These are phyloP conservation scores for Bombardia bombarda DNA, from an alignment of 495 filamentous ascomycete species.

Conservation along the genomic window DNA sequence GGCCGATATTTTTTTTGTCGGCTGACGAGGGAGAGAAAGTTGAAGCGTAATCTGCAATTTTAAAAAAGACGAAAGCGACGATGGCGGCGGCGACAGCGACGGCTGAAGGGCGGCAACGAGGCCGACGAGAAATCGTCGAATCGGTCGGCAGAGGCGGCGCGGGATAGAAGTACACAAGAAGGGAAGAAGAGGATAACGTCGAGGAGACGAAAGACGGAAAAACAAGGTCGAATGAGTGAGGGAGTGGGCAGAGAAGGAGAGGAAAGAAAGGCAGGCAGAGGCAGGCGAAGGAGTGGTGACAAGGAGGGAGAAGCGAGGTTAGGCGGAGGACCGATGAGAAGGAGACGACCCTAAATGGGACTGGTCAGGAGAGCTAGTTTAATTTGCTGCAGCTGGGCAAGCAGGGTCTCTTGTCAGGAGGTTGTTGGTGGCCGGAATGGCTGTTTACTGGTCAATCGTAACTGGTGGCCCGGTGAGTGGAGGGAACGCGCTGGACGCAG, in stretches of 20 bases:
- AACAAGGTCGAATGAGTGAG: constrained; percentile 19
- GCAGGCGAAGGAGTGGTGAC: constrained; percentile 8
- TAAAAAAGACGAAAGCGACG: constrained; percentile 5
- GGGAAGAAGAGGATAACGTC: constrained; percentile 7
- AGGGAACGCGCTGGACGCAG: background rate
- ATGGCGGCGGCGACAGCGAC: constrained; percentile 6
- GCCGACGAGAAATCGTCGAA: background rate
- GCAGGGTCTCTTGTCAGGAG: constrained; percentile 9
- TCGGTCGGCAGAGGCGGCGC: too few relatives aligned
- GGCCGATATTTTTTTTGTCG: background rate
- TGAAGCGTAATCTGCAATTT: constrained; percentile 2
- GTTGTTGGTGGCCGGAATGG: too few relatives aligned
- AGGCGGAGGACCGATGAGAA: constrained; percentile 9
- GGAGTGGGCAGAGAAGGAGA: constrained; percentile 15
- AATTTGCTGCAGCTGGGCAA: constrained; percentile 16
- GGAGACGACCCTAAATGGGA: constrained; percentile 12
- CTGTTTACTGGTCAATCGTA: too few relatives aligned
- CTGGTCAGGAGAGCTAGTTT: constrained; percentile 20
- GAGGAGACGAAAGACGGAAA: constrained; percentile 3
- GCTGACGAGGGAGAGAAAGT: constrained; percentile 1
- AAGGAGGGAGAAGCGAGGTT: constrained; percentile 15
- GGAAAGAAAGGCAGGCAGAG: constrained; percentile 11
- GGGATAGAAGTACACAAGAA: constrained; percentile 1
- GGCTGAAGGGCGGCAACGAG: background rate
- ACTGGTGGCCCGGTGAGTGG: background rate